phyloP scores from a whole-genome alignment of 441 rosid species.

The Daphne laureola region DNA sequence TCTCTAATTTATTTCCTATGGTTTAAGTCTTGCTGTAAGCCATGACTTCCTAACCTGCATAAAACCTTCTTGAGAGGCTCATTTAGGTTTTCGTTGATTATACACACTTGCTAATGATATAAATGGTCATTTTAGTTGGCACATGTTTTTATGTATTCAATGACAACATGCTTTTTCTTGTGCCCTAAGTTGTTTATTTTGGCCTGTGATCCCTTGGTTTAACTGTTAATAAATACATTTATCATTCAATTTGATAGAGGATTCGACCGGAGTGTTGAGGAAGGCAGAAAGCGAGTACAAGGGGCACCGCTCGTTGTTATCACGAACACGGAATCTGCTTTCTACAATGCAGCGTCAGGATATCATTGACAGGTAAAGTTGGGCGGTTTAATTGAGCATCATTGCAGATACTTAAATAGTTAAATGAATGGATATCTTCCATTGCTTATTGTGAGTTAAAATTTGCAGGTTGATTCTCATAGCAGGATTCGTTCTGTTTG shows the following conservation, averaged over 20 bases:
- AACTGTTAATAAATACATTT: slow-evolving; percentile 6
- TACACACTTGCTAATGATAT: no score
- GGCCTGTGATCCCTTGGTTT: neutral
- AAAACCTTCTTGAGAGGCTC: no score
- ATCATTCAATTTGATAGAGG: slow-evolving; percentile 40
- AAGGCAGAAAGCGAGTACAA: slow-evolving; percentile 94
- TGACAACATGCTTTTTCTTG: no score
- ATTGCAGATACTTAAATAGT: neutral
- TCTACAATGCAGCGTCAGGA: slow-evolving; percentile 96
- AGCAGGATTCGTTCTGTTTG: slow-evolving; percentile 55
- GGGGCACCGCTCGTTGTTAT: slow-evolving; percentile 77
- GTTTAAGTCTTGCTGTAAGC: no score
- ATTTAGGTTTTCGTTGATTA: no score
- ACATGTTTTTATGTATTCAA: no score
- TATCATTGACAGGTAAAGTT: slow-evolving; percentile 61
- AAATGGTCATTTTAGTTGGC: no score
- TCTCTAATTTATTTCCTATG: no score
- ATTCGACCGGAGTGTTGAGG: slow-evolving; percentile 67
- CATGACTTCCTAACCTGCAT: no score
- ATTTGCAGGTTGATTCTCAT: slow-evolving; percentile 54
- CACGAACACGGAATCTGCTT: slow-evolving; percentile 76
- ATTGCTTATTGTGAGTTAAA: slow-evolving; percentile 16
- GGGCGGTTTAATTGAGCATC: neutral
- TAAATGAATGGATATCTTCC: neutral
- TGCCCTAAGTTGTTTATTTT: no score